Evolutionary conservation across 441 rosid species (phyloP), one percentile per base, ranked within the genome.

Genomic region (Dalechampia spathulata): DNA sequence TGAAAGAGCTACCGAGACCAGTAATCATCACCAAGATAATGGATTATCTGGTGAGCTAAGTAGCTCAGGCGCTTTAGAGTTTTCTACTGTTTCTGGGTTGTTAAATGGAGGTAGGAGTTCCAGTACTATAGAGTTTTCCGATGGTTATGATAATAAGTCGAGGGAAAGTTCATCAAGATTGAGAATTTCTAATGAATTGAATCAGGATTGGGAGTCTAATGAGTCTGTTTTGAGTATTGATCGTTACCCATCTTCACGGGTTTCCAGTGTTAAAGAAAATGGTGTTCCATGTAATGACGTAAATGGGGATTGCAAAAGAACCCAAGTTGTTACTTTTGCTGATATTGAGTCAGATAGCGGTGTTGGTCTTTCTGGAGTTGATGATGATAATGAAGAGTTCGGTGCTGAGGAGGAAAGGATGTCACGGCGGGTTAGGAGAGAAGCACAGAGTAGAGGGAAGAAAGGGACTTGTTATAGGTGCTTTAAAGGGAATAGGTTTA

Each of bases 391-490:
- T 55, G 65, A 38, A n/a, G 73, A 19, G 19, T 50, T 64, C 55
- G 68, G 75, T 16, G 76, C 70, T 66, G 80, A 65, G 55, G 79
- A 68, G 57, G 60, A 49, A 9, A 82, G 75, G 47, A 50, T 68
- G 64, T 4, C 60, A 3, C 74, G 78, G 6, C 75, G 77, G 27
- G 75, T 57, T 61, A 80, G 61, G 72, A 76, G 77, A 64, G 85
- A 78, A 53, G 79, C 81, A 0, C 83, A 73, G 16, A 78, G 69
- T 6, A 78, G 76, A 64, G 96, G 89, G 57, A 89, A 77, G 68
- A 92, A 78, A 44, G 90, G 94, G 12, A 73, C 85, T 0, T 92
- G 99, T 57, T 89, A 89, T 57, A 68, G 92, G 52, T 92, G 99
- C 67, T 78, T 78, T 38, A 89, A 81, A 62, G 96, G 99, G 49